Conservation (phyloP, 192 early-diverging fungal species). For the Backusella sp. region DNA sequence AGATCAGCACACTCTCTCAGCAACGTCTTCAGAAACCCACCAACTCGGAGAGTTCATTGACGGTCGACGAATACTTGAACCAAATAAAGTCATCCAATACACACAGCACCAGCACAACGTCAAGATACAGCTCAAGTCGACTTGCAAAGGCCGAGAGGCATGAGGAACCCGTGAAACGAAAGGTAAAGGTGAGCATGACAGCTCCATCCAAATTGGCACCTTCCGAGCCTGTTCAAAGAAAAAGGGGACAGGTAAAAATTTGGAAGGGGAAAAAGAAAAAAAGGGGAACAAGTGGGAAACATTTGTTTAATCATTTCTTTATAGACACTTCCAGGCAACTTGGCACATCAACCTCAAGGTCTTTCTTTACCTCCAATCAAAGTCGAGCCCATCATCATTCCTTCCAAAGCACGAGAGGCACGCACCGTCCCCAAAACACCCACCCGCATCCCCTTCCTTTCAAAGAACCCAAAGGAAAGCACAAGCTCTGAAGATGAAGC, state of each 20-base stretch:
- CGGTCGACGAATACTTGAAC: slow-evolving; percentile 2
- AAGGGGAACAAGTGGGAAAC: neutral
- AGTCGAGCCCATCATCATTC: slow-evolving; percentile 14
- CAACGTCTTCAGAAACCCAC: neutral
- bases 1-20: neutral
- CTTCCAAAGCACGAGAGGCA: neutral
- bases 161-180: slow-evolving; percentile 13
- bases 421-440: slow-evolving; percentile 8
- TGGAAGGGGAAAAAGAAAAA: neutral
- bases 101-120: neutral
- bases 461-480: neutral
- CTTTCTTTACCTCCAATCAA: slow-evolving; percentile 18
- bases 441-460: slow-evolving; percentile 14
- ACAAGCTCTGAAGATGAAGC: slow-evolving; percentile 15
- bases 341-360: slow-evolving; percentile 1
- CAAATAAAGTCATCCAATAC: slow-evolving; percentile 1
- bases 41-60: neutral
- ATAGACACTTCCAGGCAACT: slow-evolving; percentile 18
- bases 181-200: slow-evolving; percentile 16
- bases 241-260: slow-evolving; percentile 14
- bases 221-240: slow-evolving; percentile 14
- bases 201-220: neutral
- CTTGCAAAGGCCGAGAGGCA: neutral
- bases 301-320: neutral
- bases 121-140: neutral